These are phyloP conservation scores for Tricholoma sp. DNA, from an alignment of 768 basidiomycete genomes.

Conservation along the genomic window DNA sequence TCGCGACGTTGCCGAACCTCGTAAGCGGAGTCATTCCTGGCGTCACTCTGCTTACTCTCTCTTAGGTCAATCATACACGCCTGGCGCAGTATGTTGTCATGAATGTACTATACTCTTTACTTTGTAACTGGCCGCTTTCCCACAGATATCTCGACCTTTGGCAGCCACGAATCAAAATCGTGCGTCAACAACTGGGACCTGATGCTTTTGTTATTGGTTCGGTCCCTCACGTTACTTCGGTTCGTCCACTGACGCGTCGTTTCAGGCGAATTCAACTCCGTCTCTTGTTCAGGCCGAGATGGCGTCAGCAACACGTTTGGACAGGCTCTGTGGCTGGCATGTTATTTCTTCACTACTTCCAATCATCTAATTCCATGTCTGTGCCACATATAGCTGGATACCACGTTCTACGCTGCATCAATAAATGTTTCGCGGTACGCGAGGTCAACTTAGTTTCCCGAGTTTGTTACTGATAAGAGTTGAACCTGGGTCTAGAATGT, in stretches of 20 bases:
- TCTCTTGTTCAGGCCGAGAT: constrained; percentile 46
- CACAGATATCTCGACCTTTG: constrained; percentile 48
- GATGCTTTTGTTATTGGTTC: constrained; percentile 45
- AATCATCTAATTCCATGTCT: background rate
- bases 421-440: constrained; percentile 44
- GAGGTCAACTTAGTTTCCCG: background rate
- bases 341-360: background rate
- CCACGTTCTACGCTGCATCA: constrained; percentile 42
- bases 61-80: constrained; percentile 49
- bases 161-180: constrained; percentile 45
- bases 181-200: constrained; percentile 42
- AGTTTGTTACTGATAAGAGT: background rate
- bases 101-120: background rate
- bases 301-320: constrained; percentile 52
- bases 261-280: constrained; percentile 51
- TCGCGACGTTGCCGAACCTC: constrained; percentile 46
- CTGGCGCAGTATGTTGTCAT: constrained; percentile 34
- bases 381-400: constrained; percentile 29
- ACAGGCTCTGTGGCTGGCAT: constrained; percentile 47
- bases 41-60: background rate
- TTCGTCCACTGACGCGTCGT: background rate
- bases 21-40: constrained; percentile 18
- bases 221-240: background rate
- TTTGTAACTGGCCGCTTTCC: background rate
- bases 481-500: constrained; percentile 27